Conservation (phyloP, 805 yeast species). For the Priceomyces castillae region DNA sequence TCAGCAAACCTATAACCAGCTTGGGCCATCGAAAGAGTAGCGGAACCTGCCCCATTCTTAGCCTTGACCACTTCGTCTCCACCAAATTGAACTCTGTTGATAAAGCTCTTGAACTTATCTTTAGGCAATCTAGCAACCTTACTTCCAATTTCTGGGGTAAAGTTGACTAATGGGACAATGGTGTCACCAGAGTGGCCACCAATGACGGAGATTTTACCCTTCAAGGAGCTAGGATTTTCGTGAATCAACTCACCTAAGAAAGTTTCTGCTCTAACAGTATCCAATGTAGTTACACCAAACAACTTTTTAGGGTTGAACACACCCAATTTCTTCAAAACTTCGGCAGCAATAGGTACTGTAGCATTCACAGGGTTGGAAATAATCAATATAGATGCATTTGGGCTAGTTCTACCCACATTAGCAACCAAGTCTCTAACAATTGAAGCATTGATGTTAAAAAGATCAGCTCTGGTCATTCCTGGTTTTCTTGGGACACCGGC, state of each 20-base stretch:
- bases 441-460: constrained; percentile 46
- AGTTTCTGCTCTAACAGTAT: constrained; percentile 45
- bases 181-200: constrained; percentile 51
- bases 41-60: constrained; percentile 91
- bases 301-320: constrained; percentile 45
- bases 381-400: constrained; percentile 44
- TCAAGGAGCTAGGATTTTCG: constrained; percentile 28
- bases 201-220: constrained; percentile 41
- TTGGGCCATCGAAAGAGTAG: constrained; percentile 93
- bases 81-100: constrained; percentile 54
- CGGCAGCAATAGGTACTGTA: constrained; percentile 49
- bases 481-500: constrained; percentile 51
- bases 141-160: constrained; percentile 13
- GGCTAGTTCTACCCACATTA: constrained; percentile 36
- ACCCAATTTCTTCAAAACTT: constrained; percentile 44
- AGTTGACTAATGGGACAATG: constrained; percentile 37
- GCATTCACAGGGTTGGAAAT: constrained; percentile 48
- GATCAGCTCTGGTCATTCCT: constrained; percentile 48
- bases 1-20: constrained; percentile 85
- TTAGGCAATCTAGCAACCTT: constrained; percentile 13
- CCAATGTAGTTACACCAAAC: constrained; percentile 48
- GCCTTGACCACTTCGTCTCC: constrained; percentile 98
- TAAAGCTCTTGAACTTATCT: constrained; percentile 24
- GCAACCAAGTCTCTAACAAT: constrained; percentile 43
- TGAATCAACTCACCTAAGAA: constrained; percentile 39